Conservation (phyloP, 2,329 filamentous ascomycete genomes). For the Nigrograna mackinnonii region DNA sequence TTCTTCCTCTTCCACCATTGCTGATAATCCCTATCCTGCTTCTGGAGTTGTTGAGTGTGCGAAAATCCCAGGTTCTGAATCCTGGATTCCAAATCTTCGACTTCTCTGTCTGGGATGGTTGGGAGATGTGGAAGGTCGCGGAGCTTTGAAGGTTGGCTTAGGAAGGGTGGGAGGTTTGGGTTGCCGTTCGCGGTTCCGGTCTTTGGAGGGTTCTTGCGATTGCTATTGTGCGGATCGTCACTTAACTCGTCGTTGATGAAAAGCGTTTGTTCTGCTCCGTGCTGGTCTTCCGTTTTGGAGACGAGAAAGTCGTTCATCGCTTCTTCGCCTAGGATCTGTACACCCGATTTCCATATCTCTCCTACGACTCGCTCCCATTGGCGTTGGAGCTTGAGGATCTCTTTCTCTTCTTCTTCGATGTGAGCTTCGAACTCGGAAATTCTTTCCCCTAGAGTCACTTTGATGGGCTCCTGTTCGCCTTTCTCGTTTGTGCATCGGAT, state of each 20-base stretch:
- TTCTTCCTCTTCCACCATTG: constrained; percentile 30
- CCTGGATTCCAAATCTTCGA: too few relatives aligned
- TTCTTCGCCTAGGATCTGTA: constrained; percentile 22
- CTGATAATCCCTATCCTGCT: constrained; percentile 14
- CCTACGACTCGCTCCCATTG: constrained; percentile 29
- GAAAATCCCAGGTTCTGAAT: too few relatives aligned
- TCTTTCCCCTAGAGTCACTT: constrained; percentile 17
- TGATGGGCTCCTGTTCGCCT: constrained; percentile 11
- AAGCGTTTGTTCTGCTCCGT: constrained; percentile 13
- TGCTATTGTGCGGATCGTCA: too few relatives aligned
- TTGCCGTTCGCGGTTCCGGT: too few relatives aligned
- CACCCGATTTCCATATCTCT: constrained; percentile 34
- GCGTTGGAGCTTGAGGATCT: constrained; percentile 21
- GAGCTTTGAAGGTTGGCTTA: too few relatives aligned
- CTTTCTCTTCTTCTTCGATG: constrained; percentile 19
- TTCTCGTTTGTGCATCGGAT: constrained; percentile 9
- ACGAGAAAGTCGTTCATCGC: constrained; percentile 22
- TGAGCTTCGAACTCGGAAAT: constrained; percentile 23
- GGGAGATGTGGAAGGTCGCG: too few relatives aligned
- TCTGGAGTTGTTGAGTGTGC: constrained; percentile 19
- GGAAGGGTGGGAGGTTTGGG: too few relatives aligned
- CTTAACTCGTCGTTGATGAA: constrained; percentile 24
- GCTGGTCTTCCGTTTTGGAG: constrained; percentile 1
- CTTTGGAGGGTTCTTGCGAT: too few relatives aligned
- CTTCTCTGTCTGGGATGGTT: too few relatives aligned